Evolutionary conservation across 2,329 filamentous ascomycete genomes (phyloP).

Genomic region (Phyllosticta citribraziliensis): DNA sequence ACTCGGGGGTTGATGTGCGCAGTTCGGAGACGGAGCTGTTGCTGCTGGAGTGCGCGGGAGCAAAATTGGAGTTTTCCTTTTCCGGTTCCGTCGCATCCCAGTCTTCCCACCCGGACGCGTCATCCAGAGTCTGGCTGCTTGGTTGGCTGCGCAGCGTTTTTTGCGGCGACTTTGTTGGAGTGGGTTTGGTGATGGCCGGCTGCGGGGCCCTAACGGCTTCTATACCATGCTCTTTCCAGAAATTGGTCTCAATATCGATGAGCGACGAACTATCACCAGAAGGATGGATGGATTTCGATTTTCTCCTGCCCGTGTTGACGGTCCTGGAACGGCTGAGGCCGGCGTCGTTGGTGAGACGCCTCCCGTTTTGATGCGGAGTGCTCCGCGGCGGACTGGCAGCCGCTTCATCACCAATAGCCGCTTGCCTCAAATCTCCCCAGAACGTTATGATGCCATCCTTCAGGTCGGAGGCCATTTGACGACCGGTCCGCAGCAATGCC

Average conservation of each 20-base stretch:
- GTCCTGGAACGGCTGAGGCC: constrained; percentile 4
- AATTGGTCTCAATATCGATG: constrained; percentile 30
- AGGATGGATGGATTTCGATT: constrained; percentile 4
- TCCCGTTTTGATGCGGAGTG: neutral
- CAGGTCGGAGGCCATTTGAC: constrained; percentile 82
- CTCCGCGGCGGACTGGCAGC: constrained; percentile 37
- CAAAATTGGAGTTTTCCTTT: constrained; percentile 7
- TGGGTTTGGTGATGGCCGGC: constrained; percentile 17
- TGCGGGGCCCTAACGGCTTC: constrained; percentile 23
- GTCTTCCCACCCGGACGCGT: constrained; percentile 39
- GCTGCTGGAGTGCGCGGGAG: constrained; percentile 30
- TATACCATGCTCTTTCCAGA: constrained; percentile 35
- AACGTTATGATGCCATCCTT: constrained; percentile 88
- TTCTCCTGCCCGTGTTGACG: neutral
- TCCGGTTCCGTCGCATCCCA: constrained; percentile 33
- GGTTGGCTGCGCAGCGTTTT: constrained; percentile 25
- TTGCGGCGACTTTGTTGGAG: constrained; percentile 25
- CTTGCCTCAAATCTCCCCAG: constrained; percentile 88
- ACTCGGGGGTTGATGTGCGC: constrained; percentile 31
- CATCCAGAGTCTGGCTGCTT: constrained; percentile 37
- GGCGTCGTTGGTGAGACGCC: constrained; percentile 4
- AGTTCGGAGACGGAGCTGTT: constrained; percentile 40
- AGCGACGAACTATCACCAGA: constrained; percentile 17
- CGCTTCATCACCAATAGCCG: constrained; percentile 89
- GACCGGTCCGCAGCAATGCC: constrained; percentile 36